These are phyloP conservation scores for Pichia sp. DNA, from an alignment of 1,139 yeast genomes.

Conservation along the genomic window DNA sequence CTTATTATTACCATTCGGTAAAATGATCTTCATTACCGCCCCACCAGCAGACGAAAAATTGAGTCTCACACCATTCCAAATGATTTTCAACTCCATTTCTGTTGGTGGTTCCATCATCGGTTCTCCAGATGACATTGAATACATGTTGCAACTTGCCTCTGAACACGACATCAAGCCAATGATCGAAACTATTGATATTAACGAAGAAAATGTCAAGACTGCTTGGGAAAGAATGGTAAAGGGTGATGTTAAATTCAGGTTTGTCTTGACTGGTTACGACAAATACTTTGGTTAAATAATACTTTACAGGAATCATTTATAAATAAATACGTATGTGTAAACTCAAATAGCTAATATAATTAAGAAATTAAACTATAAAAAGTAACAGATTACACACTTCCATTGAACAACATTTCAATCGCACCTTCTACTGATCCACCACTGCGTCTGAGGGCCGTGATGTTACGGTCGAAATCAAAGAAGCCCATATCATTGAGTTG, in stretches of 20 bases:
- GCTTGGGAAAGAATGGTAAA: constrained; percentile 42
- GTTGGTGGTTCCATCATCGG: constrained; percentile 35
- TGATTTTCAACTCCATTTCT: constrained; percentile 25
- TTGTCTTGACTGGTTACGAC: constrained; percentile 53
- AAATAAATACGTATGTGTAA: neutral
- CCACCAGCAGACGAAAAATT: constrained; percentile 31
- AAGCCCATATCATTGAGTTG: constrained; percentile 97
- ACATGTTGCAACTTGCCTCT: constrained; percentile 47
- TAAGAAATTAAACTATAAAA: neutral
- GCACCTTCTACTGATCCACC: constrained; percentile 99
- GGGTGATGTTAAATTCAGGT: constrained; percentile 58
- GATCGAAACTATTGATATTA: constrained; percentile 48
- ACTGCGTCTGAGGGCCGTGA: constrained; percentile 83
- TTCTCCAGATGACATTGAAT: constrained; percentile 40
- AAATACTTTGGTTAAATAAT: constrained; percentile 11
- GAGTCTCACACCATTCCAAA: constrained; percentile 21
- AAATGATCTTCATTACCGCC: constrained; percentile 38
- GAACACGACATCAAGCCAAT: constrained; percentile 45
- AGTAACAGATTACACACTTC: constrained; percentile 24
- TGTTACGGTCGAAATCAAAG: constrained; percentile 85
- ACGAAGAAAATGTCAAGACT: constrained; percentile 38
- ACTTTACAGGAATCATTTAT: neutral
- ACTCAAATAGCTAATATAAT: no score
- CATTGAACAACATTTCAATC: constrained; percentile 72
- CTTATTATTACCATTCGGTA: constrained; percentile 32